Conservation (phyloP, 768 basidiomycete species). For the Termitomyces sp. region DNA sequence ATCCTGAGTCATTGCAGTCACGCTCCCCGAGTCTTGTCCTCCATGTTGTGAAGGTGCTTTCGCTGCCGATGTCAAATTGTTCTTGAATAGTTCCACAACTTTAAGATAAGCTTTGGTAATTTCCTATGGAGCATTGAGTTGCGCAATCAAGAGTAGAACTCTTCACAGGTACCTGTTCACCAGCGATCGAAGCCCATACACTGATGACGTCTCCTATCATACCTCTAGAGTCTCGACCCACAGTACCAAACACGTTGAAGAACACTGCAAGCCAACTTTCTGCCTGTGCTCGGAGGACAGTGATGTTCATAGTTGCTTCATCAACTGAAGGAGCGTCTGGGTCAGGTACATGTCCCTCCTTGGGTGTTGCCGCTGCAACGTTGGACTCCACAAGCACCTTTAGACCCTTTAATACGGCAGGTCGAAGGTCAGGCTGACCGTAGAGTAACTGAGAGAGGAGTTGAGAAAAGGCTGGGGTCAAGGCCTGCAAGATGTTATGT, state of each 20-base stretch:
- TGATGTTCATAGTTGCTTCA: constrained; percentile 65
- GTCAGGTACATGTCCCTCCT: constrained; percentile 24
- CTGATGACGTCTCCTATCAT: constrained; percentile 86
- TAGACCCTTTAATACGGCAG: constrained; percentile 78
- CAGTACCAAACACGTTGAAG: constrained; percentile 93
- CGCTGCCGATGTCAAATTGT: constrained; percentile 48
- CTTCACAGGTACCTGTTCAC: constrained; percentile 48
- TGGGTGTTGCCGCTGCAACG: constrained; percentile 44
- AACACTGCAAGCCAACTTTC: constrained; percentile 95
- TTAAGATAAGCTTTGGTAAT: constrained; percentile 80
- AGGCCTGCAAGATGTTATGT: constrained; percentile 44
- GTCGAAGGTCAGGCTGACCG: constrained; percentile 78
- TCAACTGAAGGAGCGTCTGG: constrained; percentile 43
- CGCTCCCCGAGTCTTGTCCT: constrained; percentile 37
- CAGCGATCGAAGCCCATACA: constrained; percentile 82
- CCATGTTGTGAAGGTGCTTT: constrained; percentile 25
- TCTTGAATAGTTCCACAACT: constrained; percentile 66
- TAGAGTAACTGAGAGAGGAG: constrained; percentile 95
- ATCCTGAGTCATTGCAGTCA: constrained; percentile 72
- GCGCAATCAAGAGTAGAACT: background rate
- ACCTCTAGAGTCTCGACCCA: constrained; percentile 69
- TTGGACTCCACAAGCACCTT: constrained; percentile 83
- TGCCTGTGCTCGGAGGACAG: constrained; percentile 69
- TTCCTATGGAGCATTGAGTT: constrained; percentile 40
- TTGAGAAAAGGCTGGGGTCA: constrained; percentile 59